Base-by-base conservation (phyloP, 1,139 yeast species). In the Casaregolazyma lundiana region DNA sequence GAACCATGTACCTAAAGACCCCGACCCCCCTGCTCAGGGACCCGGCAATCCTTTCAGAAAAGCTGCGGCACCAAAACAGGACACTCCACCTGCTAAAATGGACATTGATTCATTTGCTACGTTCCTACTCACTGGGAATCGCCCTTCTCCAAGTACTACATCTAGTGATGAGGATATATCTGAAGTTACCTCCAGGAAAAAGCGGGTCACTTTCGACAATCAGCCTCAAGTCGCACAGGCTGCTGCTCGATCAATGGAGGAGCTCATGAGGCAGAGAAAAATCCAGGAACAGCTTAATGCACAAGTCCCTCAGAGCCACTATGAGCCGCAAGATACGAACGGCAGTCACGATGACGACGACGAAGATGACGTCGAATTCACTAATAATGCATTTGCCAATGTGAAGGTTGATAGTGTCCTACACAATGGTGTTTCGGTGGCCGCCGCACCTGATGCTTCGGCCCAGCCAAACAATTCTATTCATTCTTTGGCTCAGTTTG, bases 191-290 rank as follows among this genome's bases (percentile, higher is more conserved):
- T 32, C 50, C 38, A 51, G 49, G 38, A 59, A 62, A 41, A 65
- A 67, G 51, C 55, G 65, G 37, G 71, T 67, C n/a, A 64, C 68
- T 4, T 67, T 67, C 47, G 62, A 65, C 47, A 54, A 57, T n/a
- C 56, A 53, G 19, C 70, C 70, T 2, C 61, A 65, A 49, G 68
- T 67, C 9, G 67, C 70, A 1, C 69, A 67, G 48, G 71, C 71
- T 0, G 71, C 71, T 1, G 69, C 68, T 15, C 48, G 71, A 41
- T 60, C 65, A 34, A 61, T 66, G 65, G 66, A 64, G 38, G 71
- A 67, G 50, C 59, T 67, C 35, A 50, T 67, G 53, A 53, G 70
- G 7, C 70, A 66, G 51, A 53, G 58, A 17, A 55, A 49, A n/a
- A 41, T 49, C 20, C 47, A 44, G 20, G 22, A 29, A n/a, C 41